Base-by-base conservation (phyloP, 2,329 filamentous ascomycete genomes). In the Oidium heveae region DNA sequence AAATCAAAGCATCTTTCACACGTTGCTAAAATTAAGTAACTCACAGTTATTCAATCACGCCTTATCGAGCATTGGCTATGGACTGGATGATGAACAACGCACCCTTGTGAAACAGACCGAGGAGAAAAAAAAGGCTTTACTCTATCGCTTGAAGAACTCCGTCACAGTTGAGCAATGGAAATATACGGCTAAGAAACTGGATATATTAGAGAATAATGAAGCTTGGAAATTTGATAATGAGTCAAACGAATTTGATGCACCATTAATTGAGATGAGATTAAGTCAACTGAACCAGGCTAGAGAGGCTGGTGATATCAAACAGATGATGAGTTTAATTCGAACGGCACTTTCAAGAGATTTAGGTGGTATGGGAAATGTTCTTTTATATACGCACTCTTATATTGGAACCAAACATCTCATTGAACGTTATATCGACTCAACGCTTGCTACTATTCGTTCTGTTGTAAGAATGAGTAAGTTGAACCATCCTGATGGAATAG, bases 331-430 rank as follows among this genome's bases (percentile, higher is more conserved):
- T 63, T 72, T 91, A 39, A 73, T 94, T 39, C 79, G 88, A 32
- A 94, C 86, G 0, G 74, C 84, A 1, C 68, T 95, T 52, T 86
- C 82, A 41, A 80, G 88, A 47, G 81, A 88, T 61, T 70, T 94
- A 10, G 88, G 86, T 8, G 84, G 83, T 53, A 94, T 95, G 82
- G 86, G 84, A 57, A 84, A 87, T 62, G 74, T 82, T 44, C 75
- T 80, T 54, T 72, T 95, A 1, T 95, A 95, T 68, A 80, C 80
- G 55, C 84, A 91, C 64, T 84, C 84, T 0, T 81, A 91, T 63
- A 75, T 86, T 15, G 89, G 88, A 5, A 94, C 88, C 9, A 95
- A 95, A 68, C 73, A 75, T 56, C 68, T 94, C 58, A 89, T 94
- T 58, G 88, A 95, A 67, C 74, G 77, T 36, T 95, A 95, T 62